Evolutionary conservation across 345 rosid genomes (phyloP).

Genomic region (Salix suchowensis): DNA sequence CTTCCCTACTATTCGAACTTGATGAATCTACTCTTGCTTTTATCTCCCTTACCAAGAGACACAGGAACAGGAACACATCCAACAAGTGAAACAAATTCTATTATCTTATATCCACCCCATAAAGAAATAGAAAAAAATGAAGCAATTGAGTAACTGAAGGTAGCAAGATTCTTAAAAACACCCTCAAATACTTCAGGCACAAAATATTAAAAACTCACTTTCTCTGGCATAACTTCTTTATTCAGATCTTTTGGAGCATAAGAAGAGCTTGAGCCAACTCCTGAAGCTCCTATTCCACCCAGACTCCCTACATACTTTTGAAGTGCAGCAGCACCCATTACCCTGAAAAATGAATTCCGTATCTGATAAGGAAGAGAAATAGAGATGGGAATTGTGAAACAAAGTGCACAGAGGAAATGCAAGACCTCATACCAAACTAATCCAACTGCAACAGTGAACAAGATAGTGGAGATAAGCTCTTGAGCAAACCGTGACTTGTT

Average conservation of each 20-base stretch:
- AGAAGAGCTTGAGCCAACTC: slow-evolving; percentile 94
- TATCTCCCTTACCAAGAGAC: neutral
- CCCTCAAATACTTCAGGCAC: neutral
- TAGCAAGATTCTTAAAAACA: neutral
- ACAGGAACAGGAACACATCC: neutral
- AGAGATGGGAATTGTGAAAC: neutral
- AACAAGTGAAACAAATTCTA: neutral
- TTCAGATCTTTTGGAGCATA: slow-evolving; percentile 82
- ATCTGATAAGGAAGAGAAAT: slow-evolving; percentile 12
- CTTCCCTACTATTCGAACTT: neutral
- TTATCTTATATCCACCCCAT: neutral
- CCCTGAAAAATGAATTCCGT: slow-evolving; percentile 44
- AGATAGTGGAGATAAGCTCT: slow-evolving; percentile 86
- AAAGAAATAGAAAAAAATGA: neutral
- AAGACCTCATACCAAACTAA: slow-evolving; percentile 62
- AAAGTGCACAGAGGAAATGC: neutral
- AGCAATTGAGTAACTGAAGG: neutral
- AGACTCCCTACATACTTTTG: slow-evolving; percentile 89
- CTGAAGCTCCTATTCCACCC: slow-evolving; percentile 96
- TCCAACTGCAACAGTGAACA: slow-evolving; percentile 84
- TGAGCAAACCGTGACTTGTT: slow-evolving; percentile 78
- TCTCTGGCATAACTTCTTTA: slow-evolving; percentile 93
- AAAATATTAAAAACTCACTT: slow-evolving; percentile 39
- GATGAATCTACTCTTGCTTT: neutral
- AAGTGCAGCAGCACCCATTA: slow-evolving; percentile 94